Evolutionary conservation across 441 rosid genomes (phyloP).

Genomic region (Euphorbia neoarborescens): DNA sequence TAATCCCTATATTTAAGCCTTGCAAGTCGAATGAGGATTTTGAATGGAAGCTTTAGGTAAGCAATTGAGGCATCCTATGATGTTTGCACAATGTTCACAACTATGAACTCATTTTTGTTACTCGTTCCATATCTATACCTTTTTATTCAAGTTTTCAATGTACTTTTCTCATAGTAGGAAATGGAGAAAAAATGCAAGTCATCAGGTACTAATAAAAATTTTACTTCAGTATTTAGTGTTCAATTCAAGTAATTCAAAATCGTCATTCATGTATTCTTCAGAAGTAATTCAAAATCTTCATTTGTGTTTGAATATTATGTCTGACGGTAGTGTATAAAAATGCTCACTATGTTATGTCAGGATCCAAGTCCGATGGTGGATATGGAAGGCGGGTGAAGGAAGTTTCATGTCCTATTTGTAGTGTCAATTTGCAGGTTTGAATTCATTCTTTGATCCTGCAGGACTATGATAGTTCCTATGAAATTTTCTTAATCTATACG

Average conservation of each 20-base stretch:
- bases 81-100: background rate
- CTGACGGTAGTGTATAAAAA: background rate
- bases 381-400: constrained; percentile 80
- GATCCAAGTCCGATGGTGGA: constrained; percentile 47
- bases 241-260: background rate
- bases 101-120: background rate
- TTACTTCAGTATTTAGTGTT: background rate
- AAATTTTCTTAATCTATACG: background rate
- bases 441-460: constrained; percentile 14
- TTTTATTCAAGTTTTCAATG: background rate
- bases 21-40: constrained; percentile 90
- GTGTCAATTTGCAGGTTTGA: constrained; percentile 88
- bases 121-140: background rate
- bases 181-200: constrained; percentile 83
- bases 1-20: too few species aligned
- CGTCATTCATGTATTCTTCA: background rate
- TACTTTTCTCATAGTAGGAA: constrained; percentile 66
- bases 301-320: background rate
- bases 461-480: background rate
- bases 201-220: constrained; percentile 40
- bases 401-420: constrained; percentile 95
- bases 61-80: background rate
- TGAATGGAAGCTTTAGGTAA: constrained; percentile 89
- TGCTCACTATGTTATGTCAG: constrained; percentile 26
- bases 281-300: too few species aligned